These are phyloP conservation scores for Cicer pinnatifidum DNA, from an alignment of 306 rosid genomes.

Conservation along the genomic window DNA sequence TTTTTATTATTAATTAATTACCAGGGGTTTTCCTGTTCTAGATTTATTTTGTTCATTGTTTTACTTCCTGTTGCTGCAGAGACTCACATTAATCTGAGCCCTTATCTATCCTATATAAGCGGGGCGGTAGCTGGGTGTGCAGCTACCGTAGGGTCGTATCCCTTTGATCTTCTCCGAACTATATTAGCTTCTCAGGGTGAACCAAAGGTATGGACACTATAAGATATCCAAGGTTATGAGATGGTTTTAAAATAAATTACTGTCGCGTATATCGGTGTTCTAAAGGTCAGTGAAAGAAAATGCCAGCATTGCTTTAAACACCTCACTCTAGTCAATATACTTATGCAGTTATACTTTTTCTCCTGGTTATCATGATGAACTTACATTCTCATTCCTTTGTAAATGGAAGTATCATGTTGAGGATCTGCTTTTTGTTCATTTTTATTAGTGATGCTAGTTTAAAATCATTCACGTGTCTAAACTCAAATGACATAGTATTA, in stretches of 20 bases:
- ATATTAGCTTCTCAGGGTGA: constrained; percentile 98
- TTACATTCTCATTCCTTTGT: constrained; percentile 8
- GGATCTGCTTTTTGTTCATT: constrained; percentile 21
- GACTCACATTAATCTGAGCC: constrained; percentile 80
- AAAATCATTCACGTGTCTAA: constrained; percentile 4
- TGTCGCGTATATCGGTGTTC: constrained; percentile 13
- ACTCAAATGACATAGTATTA: background rate
- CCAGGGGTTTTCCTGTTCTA: constrained; percentile 19
- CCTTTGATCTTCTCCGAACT: constrained; percentile 98
- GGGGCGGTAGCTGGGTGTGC: constrained; percentile 96
- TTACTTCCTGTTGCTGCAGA: constrained; percentile 63
- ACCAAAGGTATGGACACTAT: constrained; percentile 73
- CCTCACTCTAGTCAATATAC: constrained; percentile 4
- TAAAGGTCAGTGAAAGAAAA: constrained; percentile 2
- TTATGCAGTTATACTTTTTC: constrained; percentile 1
- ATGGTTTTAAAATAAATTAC: constrained; percentile 22
- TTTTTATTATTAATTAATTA: background rate
- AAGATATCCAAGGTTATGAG: constrained; percentile 3
- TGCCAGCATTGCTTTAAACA: background rate
- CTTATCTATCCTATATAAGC: constrained; percentile 84
- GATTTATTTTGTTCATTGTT: constrained; percentile 36
- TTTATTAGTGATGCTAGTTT: background rate
- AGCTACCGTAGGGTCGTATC: constrained; percentile 94
- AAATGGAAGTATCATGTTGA: constrained; percentile 14
- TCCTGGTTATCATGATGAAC: background rate